Percentiles rank a stretch among this genome's conserved stretches.
These are phyloP conservation scores for Verticillium nubilum DNA, from an alignment of 2,329 filamentous ascomycete genomes.

Conservation along the genomic window DNA sequence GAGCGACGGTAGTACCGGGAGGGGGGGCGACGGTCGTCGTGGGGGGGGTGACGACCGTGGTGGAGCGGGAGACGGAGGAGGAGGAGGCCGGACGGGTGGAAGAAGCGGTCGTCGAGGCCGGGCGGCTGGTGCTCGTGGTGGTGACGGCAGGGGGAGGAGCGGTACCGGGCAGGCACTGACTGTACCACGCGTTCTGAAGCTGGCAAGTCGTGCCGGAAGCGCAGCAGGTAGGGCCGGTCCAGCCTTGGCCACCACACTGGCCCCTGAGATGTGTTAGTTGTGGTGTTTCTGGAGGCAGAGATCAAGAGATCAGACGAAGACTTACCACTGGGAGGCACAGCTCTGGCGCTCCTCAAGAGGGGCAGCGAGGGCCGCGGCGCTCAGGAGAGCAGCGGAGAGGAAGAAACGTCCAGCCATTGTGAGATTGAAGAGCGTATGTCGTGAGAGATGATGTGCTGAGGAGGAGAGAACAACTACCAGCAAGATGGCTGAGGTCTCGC, in stretches of 20 bases:
- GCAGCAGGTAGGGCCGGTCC: conserved; percentile 39
- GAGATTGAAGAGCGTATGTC: neutral
- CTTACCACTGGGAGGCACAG: conserved; percentile 27
- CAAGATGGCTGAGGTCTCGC: neutral
- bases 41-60: conserved; percentile 8
- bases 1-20: conserved; percentile 13
- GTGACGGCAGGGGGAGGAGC: conserved; percentile 9
- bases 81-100: conserved; percentile 1
- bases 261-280: conserved; percentile 13
- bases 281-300: neutral
- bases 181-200: conserved; percentile 30
- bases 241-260: conserved; percentile 42
- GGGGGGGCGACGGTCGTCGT: conserved; percentile 17
- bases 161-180: conserved; percentile 25
- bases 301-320: neutral
- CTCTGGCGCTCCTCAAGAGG: conserved; percentile 36
- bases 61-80: conserved; percentile 33
- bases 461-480: neutral
- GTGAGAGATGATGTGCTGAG: neutral
- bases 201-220: conserved; percentile 30
- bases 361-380: conserved; percentile 27
- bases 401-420: conserved; percentile 3
- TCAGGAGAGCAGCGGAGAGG: conserved; percentile 6
- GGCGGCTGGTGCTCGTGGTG: conserved; percentile 18
- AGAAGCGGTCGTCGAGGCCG: conserved; percentile 13